Evolutionary conservation across 768 basidiomycete genomes (phyloP), one percentile per base, ranked within the genome.

Genomic region (Galerina sulciceps): DNA sequence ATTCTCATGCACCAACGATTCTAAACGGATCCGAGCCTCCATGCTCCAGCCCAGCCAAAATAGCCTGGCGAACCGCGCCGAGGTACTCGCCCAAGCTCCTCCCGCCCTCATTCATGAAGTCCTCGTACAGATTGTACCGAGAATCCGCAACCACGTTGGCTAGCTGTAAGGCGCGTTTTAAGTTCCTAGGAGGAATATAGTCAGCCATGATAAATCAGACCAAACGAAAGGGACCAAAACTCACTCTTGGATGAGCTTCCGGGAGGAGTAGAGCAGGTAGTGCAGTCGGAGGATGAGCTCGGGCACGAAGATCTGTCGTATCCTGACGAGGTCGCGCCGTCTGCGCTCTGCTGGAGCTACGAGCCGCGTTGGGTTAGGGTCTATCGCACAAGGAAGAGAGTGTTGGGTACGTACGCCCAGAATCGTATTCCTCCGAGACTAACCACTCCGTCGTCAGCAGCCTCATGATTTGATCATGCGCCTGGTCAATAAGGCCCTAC

Each of bases 211-310:
- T 34, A 49, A 51, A 26, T 15, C 10, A 35, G 10, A 22, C 23
- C 37, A 10, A 1, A 34, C 6, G 18, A 58, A 47, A 4, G 40
- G 43, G 44, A 41, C 18, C 17, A 18, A 14, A 40, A 26, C 87
- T 51, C 64, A 91, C 94, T 84, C 81, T 46, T 89, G 86, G 41
- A 94, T 79, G 18, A 84, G 74, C 10, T 78, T 71, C 8, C 87
- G 77, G 5, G 94, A 93, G 35, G 79, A 74, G 58, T 85, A 81
- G 10, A 99, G 75, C 49, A 89, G 75, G 43, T 83, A 78, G 67
- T 98, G 95, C 2, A 99, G 76, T 18, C 93, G 86, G 62, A 98
- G 81, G 64, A 98, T 85, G 18, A 98, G 80, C 69, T 97, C 94
- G 0, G 95, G 96, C 22, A 97, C 79, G 72, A 90, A 96, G 31